Conservation (phyloP, 1,284 basidiomycete genomes). For the Leccinum huronense region DNA sequence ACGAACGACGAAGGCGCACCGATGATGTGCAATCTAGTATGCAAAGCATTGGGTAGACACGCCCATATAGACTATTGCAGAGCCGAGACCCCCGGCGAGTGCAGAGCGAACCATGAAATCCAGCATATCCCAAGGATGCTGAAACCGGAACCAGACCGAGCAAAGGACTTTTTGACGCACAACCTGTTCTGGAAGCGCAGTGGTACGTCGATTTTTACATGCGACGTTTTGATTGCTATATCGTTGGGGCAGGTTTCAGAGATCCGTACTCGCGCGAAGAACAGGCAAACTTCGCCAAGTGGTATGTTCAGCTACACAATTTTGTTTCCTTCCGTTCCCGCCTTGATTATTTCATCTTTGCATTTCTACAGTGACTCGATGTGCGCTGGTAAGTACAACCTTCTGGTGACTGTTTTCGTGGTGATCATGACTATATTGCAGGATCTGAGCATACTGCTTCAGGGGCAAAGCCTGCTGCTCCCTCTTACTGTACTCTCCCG, state of each 20-base stretch:
- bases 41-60: conserved; percentile 40
- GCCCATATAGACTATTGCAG: conserved; percentile 57
- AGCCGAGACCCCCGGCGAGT: conserved; percentile 34
- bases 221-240: neutral
- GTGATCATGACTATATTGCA: neutral
- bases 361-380: conserved; percentile 37
- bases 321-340: neutral
- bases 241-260: conserved; percentile 23
- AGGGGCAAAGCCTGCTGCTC: conserved; percentile 41
- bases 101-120: conserved; percentile 40
- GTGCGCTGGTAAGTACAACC: conserved; percentile 43
- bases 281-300: conserved; percentile 49
- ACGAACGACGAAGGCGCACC: conserved; percentile 58
- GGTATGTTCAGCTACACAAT: conserved; percentile 37
- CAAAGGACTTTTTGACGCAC: conserved; percentile 59
- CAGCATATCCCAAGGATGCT: conserved; percentile 46
- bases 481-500: conserved; percentile 53
- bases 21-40: conserved; percentile 59
- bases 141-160: conserved; percentile 41
- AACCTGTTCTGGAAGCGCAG: conserved; percentile 52
- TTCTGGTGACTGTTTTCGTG: neutral
- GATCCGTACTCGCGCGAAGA: conserved; percentile 59
- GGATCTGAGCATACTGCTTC: conserved; percentile 44
- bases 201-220: conserved; percentile 39
- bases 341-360: neutral